A percentile compares a stretch with the other conserved stretches of the same genome.
These are phyloP conservation scores for Schoenoplectus triqueter DNA, from an alignment of 202 grass and related monocot species.

Conservation along the genomic window DNA sequence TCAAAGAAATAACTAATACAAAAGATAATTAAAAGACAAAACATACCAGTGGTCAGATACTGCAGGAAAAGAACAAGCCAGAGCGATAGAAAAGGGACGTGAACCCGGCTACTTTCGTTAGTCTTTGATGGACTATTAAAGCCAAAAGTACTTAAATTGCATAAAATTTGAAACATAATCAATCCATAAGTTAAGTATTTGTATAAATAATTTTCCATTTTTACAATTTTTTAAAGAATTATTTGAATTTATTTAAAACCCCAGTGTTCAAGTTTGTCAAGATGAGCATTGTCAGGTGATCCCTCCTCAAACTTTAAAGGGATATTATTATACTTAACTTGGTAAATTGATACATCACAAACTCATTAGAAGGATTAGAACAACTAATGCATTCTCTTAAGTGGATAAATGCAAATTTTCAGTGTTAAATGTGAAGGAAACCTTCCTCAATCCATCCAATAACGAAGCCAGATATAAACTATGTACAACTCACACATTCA, in stretches of 20 bases:
- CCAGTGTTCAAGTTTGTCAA: too few relatives aligned
- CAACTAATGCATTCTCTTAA: not conserved
- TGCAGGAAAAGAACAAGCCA: slow-evolving; percentile 67
- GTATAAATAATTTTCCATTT: too few relatives aligned
- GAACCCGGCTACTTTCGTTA: not conserved
- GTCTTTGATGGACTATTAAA: too few relatives aligned
- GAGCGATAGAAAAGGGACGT: not conserved
- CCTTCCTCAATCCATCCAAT: not conserved
- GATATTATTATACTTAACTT: not conserved
- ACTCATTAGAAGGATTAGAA: not conserved
- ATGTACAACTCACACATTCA: not conserved
- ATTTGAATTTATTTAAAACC: too few relatives aligned
- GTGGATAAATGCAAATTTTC: not conserved
- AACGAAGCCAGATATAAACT: not conserved
- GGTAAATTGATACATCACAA: not conserved
- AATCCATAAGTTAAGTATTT: too few relatives aligned
- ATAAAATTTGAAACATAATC: too few relatives aligned
- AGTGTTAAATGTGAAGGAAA: not conserved
- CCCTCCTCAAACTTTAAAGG: not conserved
- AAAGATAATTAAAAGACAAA: slow-evolving; percentile 32
- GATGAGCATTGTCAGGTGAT: too few relatives aligned
- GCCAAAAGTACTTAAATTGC: too few relatives aligned
- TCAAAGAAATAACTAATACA: slow-evolving; percentile 27
- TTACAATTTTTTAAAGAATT: too few relatives aligned
- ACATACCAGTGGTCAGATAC: slow-evolving; percentile 85